Evolutionary conservation across 345 rosid species (phyloP).

Genomic region (Angophora floribunda): DNA sequence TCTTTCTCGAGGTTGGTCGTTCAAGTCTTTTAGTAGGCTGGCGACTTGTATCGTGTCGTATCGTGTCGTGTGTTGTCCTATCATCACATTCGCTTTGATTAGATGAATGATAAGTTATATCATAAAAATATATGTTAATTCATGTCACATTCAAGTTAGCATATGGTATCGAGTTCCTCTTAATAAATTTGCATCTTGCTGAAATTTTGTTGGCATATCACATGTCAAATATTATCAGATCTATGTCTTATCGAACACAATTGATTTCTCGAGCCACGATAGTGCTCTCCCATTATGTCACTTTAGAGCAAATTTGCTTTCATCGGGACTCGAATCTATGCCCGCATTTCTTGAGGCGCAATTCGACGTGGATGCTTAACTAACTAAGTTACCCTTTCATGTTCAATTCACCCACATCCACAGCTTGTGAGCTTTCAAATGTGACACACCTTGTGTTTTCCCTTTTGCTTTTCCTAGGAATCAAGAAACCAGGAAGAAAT

Average conservation of each 20-base stretch:
- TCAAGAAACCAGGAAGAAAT: background rate
- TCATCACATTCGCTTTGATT: rapidly evolving
- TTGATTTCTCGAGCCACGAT: background rate
- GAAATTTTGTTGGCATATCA: background rate
- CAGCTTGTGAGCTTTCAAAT: background rate
- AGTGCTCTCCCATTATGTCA: background rate
- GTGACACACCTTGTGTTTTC: background rate
- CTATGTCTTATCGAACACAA: background rate
- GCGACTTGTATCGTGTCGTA: rapidly evolving
- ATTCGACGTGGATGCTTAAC: background rate
- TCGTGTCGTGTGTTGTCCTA: rapidly evolving
- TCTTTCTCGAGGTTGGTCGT: background rate
- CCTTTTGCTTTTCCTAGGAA: background rate
- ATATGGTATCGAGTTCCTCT: background rate
- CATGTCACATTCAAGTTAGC: background rate
- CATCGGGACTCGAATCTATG: background rate
- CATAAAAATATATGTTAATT: background rate
- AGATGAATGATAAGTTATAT: background rate
- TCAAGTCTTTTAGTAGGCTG: rapidly evolving
- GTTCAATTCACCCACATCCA: background rate
- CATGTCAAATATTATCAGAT: background rate
- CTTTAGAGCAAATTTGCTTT: background rate
- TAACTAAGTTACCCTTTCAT: background rate
- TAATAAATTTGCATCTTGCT: rapidly evolving
- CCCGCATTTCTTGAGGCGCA: background rate